Base-by-base conservation (phyloP, 805 yeast genomes). In the Sugiyamaella boreocaroliniensis region DNA sequence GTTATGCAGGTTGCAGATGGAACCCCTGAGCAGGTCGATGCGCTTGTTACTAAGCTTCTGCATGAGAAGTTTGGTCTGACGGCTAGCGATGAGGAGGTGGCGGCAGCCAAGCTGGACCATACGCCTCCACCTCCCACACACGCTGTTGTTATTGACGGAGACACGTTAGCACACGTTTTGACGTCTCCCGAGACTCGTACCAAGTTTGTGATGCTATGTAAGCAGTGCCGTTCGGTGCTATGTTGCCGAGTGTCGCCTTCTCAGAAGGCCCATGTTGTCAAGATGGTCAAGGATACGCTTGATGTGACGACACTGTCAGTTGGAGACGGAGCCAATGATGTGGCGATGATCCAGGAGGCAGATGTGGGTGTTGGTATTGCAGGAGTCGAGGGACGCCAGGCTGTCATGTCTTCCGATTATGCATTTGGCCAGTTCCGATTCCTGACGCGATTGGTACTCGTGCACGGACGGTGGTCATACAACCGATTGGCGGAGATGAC, bases 311-410 rank as follows among this genome's bases (percentile, higher is more conserved):
- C 93, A 0, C 73, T 86, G 53, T 88, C 92, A 0, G 81, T 86
- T 64, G 95, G 95, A 32, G 95, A 86, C 65, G 95, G 95, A 57
- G 87, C 93, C 22, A 86, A 86, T 63, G 95, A 86, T 66, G 93
- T 86, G 48, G 86, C 93, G 8, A 86, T 86, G 95, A 86, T 86
- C 57, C 92, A 85, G 63, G 85, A 87, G 34, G 92, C 95, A 4
- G 84, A 86, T 65, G 81, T 86, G 34, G 95, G 95, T 53, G 83
- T 86, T 40, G 95, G 95, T 58, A 85, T 86, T 62, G 92, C 89
- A 6, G 95, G 95, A 58, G 87, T 85, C 61, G 95, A 86, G 70
- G 95, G 95, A 55, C 71, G 93, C 49, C 90, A 85, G 63, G 95
- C 95, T 1, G 93, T 83, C 9, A 86, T 86, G 95, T 80, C 89